Base-by-base conservation (phyloP, 2,329 filamentous ascomycete genomes). In the Davidsoniella virescens region DNA sequence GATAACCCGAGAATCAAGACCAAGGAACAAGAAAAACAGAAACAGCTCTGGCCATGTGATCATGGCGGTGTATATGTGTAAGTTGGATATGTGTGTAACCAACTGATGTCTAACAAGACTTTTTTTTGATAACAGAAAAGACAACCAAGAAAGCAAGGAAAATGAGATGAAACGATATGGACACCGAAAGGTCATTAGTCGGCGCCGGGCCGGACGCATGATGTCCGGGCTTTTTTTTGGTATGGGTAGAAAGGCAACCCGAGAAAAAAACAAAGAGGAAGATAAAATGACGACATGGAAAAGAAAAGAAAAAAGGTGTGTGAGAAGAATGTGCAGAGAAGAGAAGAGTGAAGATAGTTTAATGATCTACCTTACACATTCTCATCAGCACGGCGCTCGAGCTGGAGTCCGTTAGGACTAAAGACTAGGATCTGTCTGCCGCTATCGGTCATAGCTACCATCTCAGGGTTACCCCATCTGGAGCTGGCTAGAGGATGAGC, bases 401-500 rank as follows among this genome's bases (percentile, higher is more conserved):
- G 17, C 25, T 45, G 48, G 8, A 54, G 18, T 10, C 44, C 52
- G 6, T 48, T 20, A 2, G 44, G 44, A 8, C 45, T 41, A 26
- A 49, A 54, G n/a, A 54, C 25, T 12, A 54, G 49, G 12, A 54
- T 26, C n/a, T 49, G 45, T 36, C 41, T 36, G 12, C 43, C 47
- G 5, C 41, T 45, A 5, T 51, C 52, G 10, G 45, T 51, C 44
- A 48, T 47, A 10, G 52, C 52, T n/a, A 54, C 52, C 25, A 54
- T 26, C 49, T 54, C 49, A 0, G 52, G 52, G 38, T 54, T 54
- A 3, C 52, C 52, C 52, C 52, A 54, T 40, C 39, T 40, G 5
- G 14, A 37, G 14, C 40, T 41, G 2, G 61, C 60, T 4, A 62
- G 56, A 0, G 65, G 57, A n/a, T 64, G 58, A 36, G 56, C 60